These are phyloP conservation scores for Carex scoparia DNA, from an alignment of 176 grass and related monocot species.

Conservation along the genomic window DNA sequence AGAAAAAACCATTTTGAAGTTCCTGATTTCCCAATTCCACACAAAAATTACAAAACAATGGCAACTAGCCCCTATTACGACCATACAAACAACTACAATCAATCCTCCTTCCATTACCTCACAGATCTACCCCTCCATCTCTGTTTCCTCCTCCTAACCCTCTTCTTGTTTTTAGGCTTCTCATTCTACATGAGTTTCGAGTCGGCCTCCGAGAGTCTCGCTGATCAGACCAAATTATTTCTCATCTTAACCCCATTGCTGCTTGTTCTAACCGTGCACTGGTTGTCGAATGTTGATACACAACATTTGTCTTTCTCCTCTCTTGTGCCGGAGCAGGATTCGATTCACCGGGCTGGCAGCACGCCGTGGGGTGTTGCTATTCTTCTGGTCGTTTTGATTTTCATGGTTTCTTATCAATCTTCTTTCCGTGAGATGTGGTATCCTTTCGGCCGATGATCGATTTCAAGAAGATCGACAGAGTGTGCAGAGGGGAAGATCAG, in stretches of 20 bases:
- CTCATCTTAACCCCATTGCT: constrained; percentile 47
- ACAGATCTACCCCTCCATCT: constrained; percentile 54
- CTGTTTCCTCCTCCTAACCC: constrained; percentile 56
- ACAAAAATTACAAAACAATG: constrained; percentile 11
- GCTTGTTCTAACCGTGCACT: constrained; percentile 48
- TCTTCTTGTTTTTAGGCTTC: constrained; percentile 45
- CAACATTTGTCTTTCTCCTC: constrained; percentile 28
- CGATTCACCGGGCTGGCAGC: constrained; percentile 57
- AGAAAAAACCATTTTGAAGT: background rate
- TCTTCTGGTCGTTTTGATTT: constrained; percentile 48
- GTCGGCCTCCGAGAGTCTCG: constrained; percentile 39
- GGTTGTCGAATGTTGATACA: constrained; percentile 29
- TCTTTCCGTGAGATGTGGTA: constrained; percentile 73
- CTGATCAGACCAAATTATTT: constrained; percentile 31
- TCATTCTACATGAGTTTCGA: constrained; percentile 65
- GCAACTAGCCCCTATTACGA: background rate
- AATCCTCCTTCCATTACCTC: constrained; percentile 6
- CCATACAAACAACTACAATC: constrained; percentile 12
- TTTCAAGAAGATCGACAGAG: background rate
- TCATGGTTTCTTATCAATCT: constrained; percentile 73
- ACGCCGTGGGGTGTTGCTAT: constrained; percentile 65
- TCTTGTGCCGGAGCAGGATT: constrained; percentile 43
- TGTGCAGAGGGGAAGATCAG: background rate
- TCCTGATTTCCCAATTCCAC: background rate
- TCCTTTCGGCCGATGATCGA: constrained; percentile 34